These are phyloP conservation scores for Fonsecaea multimorphosa DNA, from an alignment of 2,329 filamentous ascomycete genomes.

Conservation along the genomic window DNA sequence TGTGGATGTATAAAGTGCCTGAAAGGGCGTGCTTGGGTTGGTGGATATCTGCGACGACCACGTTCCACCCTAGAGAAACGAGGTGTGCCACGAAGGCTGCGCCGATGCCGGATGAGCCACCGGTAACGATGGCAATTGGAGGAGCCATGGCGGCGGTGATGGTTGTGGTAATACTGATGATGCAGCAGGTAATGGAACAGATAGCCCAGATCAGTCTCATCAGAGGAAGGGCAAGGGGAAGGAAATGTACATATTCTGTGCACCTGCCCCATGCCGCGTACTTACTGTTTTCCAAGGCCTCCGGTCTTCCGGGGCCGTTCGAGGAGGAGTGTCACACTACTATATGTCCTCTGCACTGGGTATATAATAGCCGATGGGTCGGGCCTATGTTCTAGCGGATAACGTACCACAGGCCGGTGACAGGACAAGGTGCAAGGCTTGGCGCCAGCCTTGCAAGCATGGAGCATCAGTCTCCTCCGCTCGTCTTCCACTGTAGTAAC, in stretches of 20 bases:
- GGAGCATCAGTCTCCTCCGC: not conserved
- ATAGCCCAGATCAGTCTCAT: not conserved
- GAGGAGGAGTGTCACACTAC: not conserved
- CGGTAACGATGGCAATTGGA: conserved; percentile 40
- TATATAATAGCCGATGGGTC: not conserved
- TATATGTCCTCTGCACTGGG: not conserved
- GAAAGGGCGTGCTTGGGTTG: conserved; percentile 8
- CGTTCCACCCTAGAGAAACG: conserved; percentile 18
- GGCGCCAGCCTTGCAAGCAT: not conserved
- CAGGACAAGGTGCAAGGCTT: not conserved
- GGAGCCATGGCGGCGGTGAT: conserved; percentile 8
- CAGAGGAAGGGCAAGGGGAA: not conserved
- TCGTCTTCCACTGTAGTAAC: too few species aligned
- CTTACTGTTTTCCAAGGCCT: not conserved
- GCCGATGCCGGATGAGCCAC: conserved; percentile 41
- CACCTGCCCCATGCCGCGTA: not conserved
- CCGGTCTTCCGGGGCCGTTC: not conserved
- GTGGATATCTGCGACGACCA: conserved; percentile 25
- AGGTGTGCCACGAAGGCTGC: conserved; percentile 23
- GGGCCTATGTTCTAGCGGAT: conserved; percentile 1
- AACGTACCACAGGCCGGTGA: not conserved
- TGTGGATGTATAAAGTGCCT: conserved; percentile 12
- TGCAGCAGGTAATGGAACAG: not conserved
- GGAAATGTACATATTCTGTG: not conserved
- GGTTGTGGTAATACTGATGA: not conserved